These are phyloP conservation scores for Crithidia sp. DNA, from an alignment of 208 protist genomes.

Conservation along the genomic window DNA sequence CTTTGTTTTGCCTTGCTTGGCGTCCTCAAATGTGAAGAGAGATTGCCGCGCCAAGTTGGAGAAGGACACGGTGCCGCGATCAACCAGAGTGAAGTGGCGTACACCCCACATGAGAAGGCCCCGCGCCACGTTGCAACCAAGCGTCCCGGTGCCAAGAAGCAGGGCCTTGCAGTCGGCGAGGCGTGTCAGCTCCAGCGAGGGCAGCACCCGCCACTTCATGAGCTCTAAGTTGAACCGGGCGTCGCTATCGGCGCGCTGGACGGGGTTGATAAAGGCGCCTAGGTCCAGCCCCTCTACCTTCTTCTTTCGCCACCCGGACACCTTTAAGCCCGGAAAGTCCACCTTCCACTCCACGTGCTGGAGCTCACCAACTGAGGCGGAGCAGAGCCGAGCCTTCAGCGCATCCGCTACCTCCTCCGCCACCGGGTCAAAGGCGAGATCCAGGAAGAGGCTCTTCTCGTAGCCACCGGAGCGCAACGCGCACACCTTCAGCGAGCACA, in stretches of 20 bases:
- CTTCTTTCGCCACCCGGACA: slow-evolving; percentile 53
- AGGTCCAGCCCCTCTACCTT: slow-evolving; percentile 64
- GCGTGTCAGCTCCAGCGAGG: slow-evolving; percentile 89
- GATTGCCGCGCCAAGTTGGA: slow-evolving; percentile 95
- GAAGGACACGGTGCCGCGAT: slow-evolving; percentile 96
- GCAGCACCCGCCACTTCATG: slow-evolving; percentile 98
- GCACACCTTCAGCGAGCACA: slow-evolving; percentile 44
- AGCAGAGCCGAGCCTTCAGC: slow-evolving; percentile 2
- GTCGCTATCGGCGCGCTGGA: slow-evolving; percentile 65
- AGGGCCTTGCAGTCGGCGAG: slow-evolving; percentile 91
- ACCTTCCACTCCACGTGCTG: slow-evolving; percentile 17
- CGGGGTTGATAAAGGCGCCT: slow-evolving; percentile 87
- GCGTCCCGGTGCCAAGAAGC: slow-evolving; percentile 97
- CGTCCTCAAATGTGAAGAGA: slow-evolving; percentile 90
- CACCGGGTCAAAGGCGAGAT: slow-evolving; percentile 44
- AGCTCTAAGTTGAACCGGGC: slow-evolving; percentile 94
- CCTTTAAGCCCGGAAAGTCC: slow-evolving; percentile 31
- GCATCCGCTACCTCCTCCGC: slow-evolving; percentile 11
- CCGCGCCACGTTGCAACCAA: slow-evolving; percentile 98
- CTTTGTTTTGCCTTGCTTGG: slow-evolving; percentile 80
- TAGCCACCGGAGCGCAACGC: slow-evolving; percentile 49
- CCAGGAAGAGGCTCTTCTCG: slow-evolving; percentile 42
- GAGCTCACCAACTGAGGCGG: slow-evolving; percentile 2
- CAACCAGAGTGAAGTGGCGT: slow-evolving; percentile 95
- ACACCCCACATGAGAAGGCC: slow-evolving; percentile 97